Conservation (phyloP, 129 eudicot species). For the Sambucus nigra region DNA sequence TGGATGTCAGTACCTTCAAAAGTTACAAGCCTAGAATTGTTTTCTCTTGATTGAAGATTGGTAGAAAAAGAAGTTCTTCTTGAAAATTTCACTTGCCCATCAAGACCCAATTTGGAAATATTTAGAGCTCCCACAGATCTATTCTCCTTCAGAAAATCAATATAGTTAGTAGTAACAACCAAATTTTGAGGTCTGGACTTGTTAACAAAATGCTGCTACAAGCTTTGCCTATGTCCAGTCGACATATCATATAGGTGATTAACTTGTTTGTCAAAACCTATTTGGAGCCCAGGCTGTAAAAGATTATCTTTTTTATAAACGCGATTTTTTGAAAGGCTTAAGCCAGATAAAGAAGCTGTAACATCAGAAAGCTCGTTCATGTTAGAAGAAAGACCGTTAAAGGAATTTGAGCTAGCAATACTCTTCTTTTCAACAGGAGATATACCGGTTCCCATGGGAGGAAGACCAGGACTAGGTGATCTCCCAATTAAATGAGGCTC, state of each 20-base stretch:
- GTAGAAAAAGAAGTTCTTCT: constrained; percentile 50
- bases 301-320: constrained; percentile 24
- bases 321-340: constrained; percentile 31
- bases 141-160: constrained; percentile 21
- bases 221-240: constrained; percentile 24
- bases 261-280: constrained; percentile 11
- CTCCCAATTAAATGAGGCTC: constrained; percentile 27
- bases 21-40: constrained; percentile 30
- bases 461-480: constrained; percentile 33
- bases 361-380: constrained; percentile 38
- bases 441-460: constrained; percentile 25
- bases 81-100: constrained; percentile 34
- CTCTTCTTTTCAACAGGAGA: constrained; percentile 12
- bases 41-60: constrained; percentile 29
- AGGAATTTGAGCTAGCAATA: constrained; percentile 3
- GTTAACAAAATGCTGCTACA: constrained; percentile 31
- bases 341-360: constrained; percentile 47
- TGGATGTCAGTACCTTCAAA: constrained; percentile 21
- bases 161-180: constrained; percentile 18
- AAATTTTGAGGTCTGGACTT: constrained; percentile 30
- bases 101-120: constrained; percentile 14
- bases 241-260: constrained; percentile 16
- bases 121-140: constrained; percentile 11
- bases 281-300: constrained; percentile 22
- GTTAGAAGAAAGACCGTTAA: constrained; percentile 20